Evolutionary conservation across 2,329 filamentous ascomycete species (phyloP).

Genomic region (Aschersonia sp.): DNA sequence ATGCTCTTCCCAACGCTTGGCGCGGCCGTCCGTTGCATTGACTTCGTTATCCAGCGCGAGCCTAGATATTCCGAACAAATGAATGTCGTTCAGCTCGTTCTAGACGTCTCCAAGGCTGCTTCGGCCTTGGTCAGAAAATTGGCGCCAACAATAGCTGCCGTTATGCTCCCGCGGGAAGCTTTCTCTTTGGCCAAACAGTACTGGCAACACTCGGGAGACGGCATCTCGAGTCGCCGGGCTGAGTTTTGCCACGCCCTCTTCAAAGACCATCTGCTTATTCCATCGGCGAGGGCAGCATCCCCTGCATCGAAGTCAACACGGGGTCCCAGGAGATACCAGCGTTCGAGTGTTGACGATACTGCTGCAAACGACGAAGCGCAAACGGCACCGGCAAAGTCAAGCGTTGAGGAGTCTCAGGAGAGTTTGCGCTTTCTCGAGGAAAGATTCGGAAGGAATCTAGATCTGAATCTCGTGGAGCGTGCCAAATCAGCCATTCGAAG

Average conservation of each 20-base stretch:
- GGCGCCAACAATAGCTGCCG: constrained; percentile 48
- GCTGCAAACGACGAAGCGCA: constrained; percentile 4
- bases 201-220: constrained; percentile 94
- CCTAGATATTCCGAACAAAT: constrained; percentile 33
- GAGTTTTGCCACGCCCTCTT: constrained; percentile 76
- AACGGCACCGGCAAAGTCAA: not conserved
- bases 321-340: constrained; percentile 71
- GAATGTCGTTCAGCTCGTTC: constrained; percentile 45
- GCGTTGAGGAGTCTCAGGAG: constrained; percentile 38
- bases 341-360: constrained; percentile 19
- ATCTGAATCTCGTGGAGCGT: constrained; percentile 61
- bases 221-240: constrained; percentile 76
- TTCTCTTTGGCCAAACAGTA: constrained; percentile 76
- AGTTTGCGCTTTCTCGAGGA: constrained; percentile 78
- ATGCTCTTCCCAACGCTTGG: constrained; percentile 69
- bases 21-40: constrained; percentile 56
- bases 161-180: constrained; percentile 54
- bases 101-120: constrained; percentile 38
- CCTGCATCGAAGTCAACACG: constrained; percentile 33
- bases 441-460: constrained; percentile 82
- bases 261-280: constrained; percentile 45
- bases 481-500: constrained; percentile 76
- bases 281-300: constrained; percentile 10
- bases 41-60: constrained; percentile 52
- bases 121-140: constrained; percentile 38